Conservation (phyloP, 192 early-diverging fungal species). For the Chytriomyces confervae region DNA sequence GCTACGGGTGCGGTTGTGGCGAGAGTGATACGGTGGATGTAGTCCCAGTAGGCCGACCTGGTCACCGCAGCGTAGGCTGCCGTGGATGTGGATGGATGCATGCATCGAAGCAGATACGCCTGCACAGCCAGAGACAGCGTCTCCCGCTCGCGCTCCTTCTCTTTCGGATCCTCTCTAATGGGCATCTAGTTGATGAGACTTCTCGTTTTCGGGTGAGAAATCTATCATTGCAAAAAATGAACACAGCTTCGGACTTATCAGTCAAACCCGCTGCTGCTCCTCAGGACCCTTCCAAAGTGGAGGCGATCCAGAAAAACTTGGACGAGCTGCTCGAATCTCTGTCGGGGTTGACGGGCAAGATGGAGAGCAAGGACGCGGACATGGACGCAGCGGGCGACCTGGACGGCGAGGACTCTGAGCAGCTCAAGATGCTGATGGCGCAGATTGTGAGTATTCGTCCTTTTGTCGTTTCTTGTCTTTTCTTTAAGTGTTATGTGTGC, state of each 20-base stretch:
- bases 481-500: background rate
- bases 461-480: background rate
- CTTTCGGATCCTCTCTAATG: background rate
- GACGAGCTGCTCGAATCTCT: constrained; percentile 1
- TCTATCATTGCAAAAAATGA: background rate
- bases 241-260: too few species aligned
- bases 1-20: constrained; percentile 27
- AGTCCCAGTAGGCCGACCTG: constrained; percentile 4
- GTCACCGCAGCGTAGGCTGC: constrained; percentile 5
- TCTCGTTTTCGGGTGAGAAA: background rate
- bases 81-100: background rate
- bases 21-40: constrained; percentile 28
- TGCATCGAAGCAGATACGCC: background rate
- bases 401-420: background rate
- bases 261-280: background rate
- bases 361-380: background rate
- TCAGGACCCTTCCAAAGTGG: constrained; percentile 1
- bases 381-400: background rate
- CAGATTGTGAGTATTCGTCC: background rate
- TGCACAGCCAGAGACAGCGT: background rate
- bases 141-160: background rate
- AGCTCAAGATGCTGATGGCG: constrained; percentile 5
- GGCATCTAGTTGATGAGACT: background rate
- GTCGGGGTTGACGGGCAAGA: background rate
- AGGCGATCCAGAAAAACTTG: background rate